A percentile compares a stretch with the other conserved stretches of the same genome.
These are phyloP conservation scores for Quercus phellos DNA, from an alignment of 331 rosid genomes.

Conservation along the genomic window DNA sequence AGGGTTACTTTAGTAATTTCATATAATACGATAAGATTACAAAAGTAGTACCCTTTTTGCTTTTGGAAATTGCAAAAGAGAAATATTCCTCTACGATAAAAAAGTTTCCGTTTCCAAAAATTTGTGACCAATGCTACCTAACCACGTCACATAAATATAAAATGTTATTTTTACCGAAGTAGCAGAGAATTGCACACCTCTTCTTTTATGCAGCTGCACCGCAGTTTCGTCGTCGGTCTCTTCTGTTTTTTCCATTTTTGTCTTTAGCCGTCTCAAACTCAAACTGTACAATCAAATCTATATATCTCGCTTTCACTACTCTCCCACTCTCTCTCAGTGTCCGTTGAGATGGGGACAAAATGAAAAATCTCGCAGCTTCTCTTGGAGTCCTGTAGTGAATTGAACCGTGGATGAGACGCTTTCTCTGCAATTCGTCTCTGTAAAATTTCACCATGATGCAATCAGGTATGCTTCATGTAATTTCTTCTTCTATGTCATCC, in stretches of 20 bases:
- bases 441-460: conserved; percentile 29
- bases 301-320: background rate
- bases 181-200: background rate
- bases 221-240: too few relatives aligned
- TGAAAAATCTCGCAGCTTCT: background rate
- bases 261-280: too few relatives aligned
- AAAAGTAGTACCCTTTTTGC: too few relatives aligned
- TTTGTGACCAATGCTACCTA: background rate
- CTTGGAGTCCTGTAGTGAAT: background rate
- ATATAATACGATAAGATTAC: background rate
- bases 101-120: background rate
- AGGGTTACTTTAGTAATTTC: background rate
- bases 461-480: conserved; percentile 21
- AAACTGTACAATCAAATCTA: background rate
- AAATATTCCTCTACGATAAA: background rate
- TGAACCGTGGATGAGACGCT: background rate
- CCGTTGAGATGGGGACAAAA: background rate
- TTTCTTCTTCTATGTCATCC: background rate
- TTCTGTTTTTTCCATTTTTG: too few relatives aligned
- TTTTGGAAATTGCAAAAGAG: background rate
- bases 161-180: background rate
- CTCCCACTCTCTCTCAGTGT: background rate
- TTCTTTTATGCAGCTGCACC: too few relatives aligned
- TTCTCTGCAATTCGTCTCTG: conserved; percentile 11
- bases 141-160: background rate